Percentiles rank a stretch among this genome's conserved stretches.
Evolutionary conservation across 1,284 basidiomycete species (phyloP).

Genomic region (Marasmius tenuissimus): DNA sequence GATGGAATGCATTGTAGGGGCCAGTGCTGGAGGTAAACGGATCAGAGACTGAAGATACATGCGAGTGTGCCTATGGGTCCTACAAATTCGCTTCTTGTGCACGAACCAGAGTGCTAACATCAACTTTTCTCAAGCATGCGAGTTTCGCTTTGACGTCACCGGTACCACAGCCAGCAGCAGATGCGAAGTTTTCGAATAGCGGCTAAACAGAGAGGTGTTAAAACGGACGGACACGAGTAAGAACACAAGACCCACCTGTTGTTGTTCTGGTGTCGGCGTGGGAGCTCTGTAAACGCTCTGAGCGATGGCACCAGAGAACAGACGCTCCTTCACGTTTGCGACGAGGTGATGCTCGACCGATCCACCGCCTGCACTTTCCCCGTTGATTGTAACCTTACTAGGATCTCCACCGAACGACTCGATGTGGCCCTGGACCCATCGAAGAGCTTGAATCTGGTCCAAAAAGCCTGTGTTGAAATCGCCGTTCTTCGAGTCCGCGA

Average conservation of each 20-base stretch:
- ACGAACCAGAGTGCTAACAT: slow-evolving; percentile 47
- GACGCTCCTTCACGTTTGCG: slow-evolving; percentile 33
- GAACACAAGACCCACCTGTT: slow-evolving; percentile 34
- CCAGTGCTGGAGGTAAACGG: slow-evolving; percentile 24
- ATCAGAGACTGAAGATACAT: not conserved
- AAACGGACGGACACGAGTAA: not conserved
- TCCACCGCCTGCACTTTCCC: slow-evolving; percentile 60
- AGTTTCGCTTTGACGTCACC: slow-evolving; percentile 36
- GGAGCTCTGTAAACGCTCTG: slow-evolving; percentile 59
- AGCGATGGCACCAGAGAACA: slow-evolving; percentile 55
- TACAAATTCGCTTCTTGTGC: slow-evolving; percentile 50
- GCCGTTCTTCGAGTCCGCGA: slow-evolving; percentile 37
- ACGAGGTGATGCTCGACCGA: slow-evolving; percentile 58
- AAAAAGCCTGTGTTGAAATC: slow-evolving; percentile 62
- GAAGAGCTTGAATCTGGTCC: slow-evolving; percentile 61
- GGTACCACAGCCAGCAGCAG: slow-evolving; percentile 44
- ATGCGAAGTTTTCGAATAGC: slow-evolving; percentile 50
- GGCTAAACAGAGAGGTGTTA: slow-evolving; percentile 31
- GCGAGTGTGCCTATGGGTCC: not conserved
- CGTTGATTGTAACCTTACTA: slow-evolving; percentile 55
- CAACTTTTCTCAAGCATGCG: slow-evolving; percentile 47
- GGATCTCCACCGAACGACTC: slow-evolving; percentile 64
- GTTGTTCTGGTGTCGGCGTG: slow-evolving; percentile 47
- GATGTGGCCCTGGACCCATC: slow-evolving; percentile 65
- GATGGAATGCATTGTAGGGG: slow-evolving; percentile 38